Conservation (phyloP, 2,329 filamentous ascomycete species). For the Colletotrichum musicola region DNA sequence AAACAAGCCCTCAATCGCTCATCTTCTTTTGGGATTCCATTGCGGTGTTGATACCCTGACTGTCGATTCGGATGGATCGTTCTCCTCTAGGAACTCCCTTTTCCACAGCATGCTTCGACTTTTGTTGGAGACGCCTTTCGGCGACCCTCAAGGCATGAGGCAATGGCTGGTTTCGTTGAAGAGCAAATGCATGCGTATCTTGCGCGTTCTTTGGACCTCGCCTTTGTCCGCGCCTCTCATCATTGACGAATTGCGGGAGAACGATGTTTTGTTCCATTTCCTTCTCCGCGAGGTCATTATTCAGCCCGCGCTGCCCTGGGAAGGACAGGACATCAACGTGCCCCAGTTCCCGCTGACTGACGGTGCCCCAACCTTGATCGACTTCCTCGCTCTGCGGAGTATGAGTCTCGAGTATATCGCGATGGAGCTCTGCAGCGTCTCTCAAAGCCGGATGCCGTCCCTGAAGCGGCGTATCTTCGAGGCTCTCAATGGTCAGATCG, state of each 20-base stretch:
- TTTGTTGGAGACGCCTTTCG: slow-evolving; percentile 76
- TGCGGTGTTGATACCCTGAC: slow-evolving; percentile 79
- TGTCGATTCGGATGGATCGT: slow-evolving; percentile 76
- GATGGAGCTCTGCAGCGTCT: slow-evolving; percentile 84
- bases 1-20: slow-evolving; percentile 86
- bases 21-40: slow-evolving; percentile 88
- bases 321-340: slow-evolving; percentile 71
- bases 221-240: slow-evolving; percentile 81
- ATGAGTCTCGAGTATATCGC: slow-evolving; percentile 87
- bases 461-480: slow-evolving; percentile 77
- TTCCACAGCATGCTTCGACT: slow-evolving; percentile 85
- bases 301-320: slow-evolving; percentile 78
- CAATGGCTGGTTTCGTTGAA: slow-evolving; percentile 79
- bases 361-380: slow-evolving; percentile 76
- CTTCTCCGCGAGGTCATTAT: slow-evolving; percentile 80
- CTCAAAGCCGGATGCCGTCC: slow-evolving; percentile 77
- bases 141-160: slow-evolving; percentile 70
- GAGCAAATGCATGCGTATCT: slow-evolving; percentile 76
- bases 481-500: slow-evolving; percentile 82
- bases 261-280: slow-evolving; percentile 83
- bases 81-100: slow-evolving; percentile 79
- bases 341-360: slow-evolving; percentile 77
- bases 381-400: slow-evolving; percentile 83
- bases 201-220: slow-evolving; percentile 87
- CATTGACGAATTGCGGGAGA: slow-evolving; percentile 82